Percentiles rank a stretch among this genome's conserved stretches.
Conservation (phyloP, 495 filamentous ascomycete genomes). For the Penicillium lividum region DNA sequence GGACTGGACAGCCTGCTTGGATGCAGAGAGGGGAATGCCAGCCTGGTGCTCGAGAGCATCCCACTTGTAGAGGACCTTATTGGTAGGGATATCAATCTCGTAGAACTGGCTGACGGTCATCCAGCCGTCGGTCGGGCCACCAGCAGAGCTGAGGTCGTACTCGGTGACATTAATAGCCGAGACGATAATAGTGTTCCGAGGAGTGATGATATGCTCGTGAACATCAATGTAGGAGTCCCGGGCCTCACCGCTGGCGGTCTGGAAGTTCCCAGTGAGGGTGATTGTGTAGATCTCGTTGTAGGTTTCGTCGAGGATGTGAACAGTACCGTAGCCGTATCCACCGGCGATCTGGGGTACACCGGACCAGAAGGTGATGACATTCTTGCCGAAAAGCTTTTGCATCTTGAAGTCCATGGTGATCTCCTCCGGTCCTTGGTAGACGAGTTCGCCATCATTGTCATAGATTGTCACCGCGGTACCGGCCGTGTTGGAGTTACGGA, state of each 20-base stretch:
- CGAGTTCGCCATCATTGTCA: constrained; percentile 22
- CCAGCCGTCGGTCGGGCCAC: constrained; percentile 38
- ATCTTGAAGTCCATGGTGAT: constrained; percentile 22
- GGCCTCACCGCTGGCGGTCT: constrained; percentile 1
- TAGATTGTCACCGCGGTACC: constrained; percentile 22
- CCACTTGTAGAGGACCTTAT: constrained; percentile 36
- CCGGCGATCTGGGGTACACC: constrained; percentile 13
- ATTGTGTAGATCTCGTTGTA: constrained; percentile 41
- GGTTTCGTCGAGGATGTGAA: constrained; percentile 40
- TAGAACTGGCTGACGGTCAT: constrained; percentile 47
- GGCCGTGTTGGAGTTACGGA: constrained; percentile 13
- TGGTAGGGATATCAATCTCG: constrained; percentile 42
- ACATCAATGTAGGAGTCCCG: constrained; percentile 25
- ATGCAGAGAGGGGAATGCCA: constrained; percentile 11
- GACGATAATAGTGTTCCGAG: constrained; percentile 49
- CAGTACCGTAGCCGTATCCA: constrained; percentile 31
- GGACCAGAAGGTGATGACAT: constrained; percentile 28
- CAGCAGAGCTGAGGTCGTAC: constrained; percentile 38
- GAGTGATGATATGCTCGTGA: constrained; percentile 42
- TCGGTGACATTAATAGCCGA: constrained; percentile 46
- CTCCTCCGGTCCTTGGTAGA: constrained; percentile 24
- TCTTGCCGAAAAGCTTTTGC: constrained; percentile 24
- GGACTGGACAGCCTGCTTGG: background rate
- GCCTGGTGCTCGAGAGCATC: constrained; percentile 30
- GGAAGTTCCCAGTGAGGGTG: constrained; percentile 18